Evolutionary conservation across 106 monocot genomes (phyloP), one percentile per base, ranked within the genome.

Genomic region (Dendrobium catenatum): DNA sequence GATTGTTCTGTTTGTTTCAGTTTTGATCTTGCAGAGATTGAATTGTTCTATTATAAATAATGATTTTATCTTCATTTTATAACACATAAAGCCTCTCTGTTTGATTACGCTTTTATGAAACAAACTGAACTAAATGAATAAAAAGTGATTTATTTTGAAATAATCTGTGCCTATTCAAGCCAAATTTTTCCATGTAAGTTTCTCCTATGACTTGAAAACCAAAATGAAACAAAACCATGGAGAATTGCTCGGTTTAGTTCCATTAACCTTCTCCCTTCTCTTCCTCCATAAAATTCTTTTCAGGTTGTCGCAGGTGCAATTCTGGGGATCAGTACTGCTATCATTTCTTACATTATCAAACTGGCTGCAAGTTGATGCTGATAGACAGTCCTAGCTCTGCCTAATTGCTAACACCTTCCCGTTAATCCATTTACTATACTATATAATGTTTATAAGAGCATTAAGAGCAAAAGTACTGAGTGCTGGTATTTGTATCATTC

Each of bases 291-390:
- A 66, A 4, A 43, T 11, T 73, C 19, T 31, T 70, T 22, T 70
- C 74, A 74, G 74, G 74, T 74, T 16, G 43, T 43, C 18, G 74
- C 74, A 7, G 74, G 74, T 6, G 74, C 74, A 74, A 74, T 74
- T 16, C 74, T 74, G 0, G 74, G 74, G 10, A 41, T 43, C 74
- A 20, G 19, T 15, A 74, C 43, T 8, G 43, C 74, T 43, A 5
- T 33, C 4, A 42, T 74, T 19, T 37, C 42, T 1, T 9, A 43
- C 19, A 18, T 43, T 18, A 7, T 74, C 29, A 74, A 74, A n/a
- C 64, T 6, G 7, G 7, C 26, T 66, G 22, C 64, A 66, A 66
- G 22, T 66, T 66, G 64, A 66, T 66, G 64, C 26, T 26, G 64
- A 66, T 6, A 66, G 13, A 51, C 16, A 51, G 10, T 51, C 13